Base-by-base conservation (phyloP, 495 filamentous ascomycete species). In the Annulohypoxylon bovei region DNA sequence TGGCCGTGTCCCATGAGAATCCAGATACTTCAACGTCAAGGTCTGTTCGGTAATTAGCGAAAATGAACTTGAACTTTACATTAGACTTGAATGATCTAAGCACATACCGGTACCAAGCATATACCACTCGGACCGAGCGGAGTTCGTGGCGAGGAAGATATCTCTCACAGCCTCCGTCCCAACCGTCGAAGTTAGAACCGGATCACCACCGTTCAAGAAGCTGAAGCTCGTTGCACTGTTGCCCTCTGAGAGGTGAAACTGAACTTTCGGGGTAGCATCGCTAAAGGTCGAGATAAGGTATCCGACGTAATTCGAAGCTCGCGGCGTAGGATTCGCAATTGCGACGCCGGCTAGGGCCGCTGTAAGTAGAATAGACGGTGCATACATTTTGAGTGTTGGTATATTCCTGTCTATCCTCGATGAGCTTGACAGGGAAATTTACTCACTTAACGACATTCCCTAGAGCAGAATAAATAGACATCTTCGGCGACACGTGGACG, bases 211-310 rank as follows among this genome's bases (percentile, higher is more conserved):
- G 39, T 81, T 81, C 28, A 80, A 47, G 4, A 76, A 77, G 28
- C 62, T 75, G 64, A 80, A 71, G 23, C 68, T 72, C 22, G 75
- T 54, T 3, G 75, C 72, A 52, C 74, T 78, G 30, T 77, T 79
- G 8, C 76, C 74, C 14, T 80, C 70, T 14, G 70, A 76, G 22
- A 78, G 69, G 59, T 81, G 74, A 67, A 82, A 81, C 52, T 81
- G 79, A 16, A 82, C 63, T 30, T 73, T 69, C 11, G 79, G 80
- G 23, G 55, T 69, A 40, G 62, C 71, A 63, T 79, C 79, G 20
- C 75, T 72, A 58, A 81, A 81, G 30, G 78, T 81, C 32, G 75
- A 78, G 33, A 77, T 68, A 6, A 81, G 72, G 58, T 81, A 81
- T 16, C 76, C 75, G 23, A 75, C 74, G 8, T 79, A 74, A 20